Evolutionary conservation across 805 yeast genomes (phyloP), one percentile per base, ranked within the genome.

Genomic region (Metschnikowia matae): DNA sequence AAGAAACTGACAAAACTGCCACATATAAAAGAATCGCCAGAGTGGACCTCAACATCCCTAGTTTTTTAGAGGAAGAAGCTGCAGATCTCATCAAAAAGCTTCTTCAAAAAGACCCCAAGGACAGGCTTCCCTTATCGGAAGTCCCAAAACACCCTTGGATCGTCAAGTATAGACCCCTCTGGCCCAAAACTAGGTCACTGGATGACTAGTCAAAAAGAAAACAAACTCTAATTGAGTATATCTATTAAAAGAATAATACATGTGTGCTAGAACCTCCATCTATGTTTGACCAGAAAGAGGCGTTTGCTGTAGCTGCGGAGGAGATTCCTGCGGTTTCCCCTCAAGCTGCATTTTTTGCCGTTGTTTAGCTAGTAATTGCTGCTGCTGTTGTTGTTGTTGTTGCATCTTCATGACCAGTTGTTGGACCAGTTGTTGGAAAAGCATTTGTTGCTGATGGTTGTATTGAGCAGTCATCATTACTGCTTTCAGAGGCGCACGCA

Each of bases 121-220:
- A 83, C 49, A 75, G 99, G 58, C 73, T 84, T 49, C 65, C 79
- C 0, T 70, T 94, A 48, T 64, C 67, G 4, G 84, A 84, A 14
- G 84, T 91, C 2, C 75, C 79, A 40, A 64, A 64, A 5, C 99
- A 92, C 64, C 94, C 96, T 0, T 92, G 97, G 97, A 85, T 92
- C 1, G 54, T 70, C 11, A 82, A 80, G 58, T 81, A 89, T 59
- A 78, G 74, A 57, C 78, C 80, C 1, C 65, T 66, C 33, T 89
- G 96, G 96, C 73, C 74, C 11, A 51, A 48, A 33, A 32, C 45
- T 32, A 42, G 37, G 31, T 42, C 45, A 23, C 45, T 8, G 45
- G 45, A 21, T 33, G 45, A 42, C 45, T 42, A 33, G 14, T 37
- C 18, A 46, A 4, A 14, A 23, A 38, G 23, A 15, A 46, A 4